Conservation (phyloP, 768 basidiomycete species). For the Pluteus cervinus region DNA sequence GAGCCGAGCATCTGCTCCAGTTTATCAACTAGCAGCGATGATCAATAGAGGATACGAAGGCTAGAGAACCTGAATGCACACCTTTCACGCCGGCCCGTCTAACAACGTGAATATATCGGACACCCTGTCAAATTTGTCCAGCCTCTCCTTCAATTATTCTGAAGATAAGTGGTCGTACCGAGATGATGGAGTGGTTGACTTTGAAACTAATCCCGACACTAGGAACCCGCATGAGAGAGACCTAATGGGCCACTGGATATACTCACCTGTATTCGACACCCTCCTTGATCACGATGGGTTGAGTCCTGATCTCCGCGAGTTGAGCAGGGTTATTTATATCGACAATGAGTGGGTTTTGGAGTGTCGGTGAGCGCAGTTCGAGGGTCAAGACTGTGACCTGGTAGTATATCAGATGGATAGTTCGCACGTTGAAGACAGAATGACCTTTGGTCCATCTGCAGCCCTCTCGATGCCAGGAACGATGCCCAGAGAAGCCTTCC, state of each 20-base stretch:
- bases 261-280: conserved; percentile 85
- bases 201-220: conserved; percentile 80
- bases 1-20: conserved; percentile 93
- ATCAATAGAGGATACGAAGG: conserved; percentile 5
- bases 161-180: conserved; percentile 36
- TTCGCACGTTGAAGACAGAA: neutral
- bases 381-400: conserved; percentile 72
- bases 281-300: conserved; percentile 75
- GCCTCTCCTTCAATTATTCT: neutral
- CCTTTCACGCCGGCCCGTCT: conserved; percentile 75
- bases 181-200: conserved; percentile 87
- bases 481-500: conserved; percentile 94
- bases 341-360: too few relatives aligned
- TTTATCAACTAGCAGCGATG: conserved; percentile 65
- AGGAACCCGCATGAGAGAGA: conserved; percentile 7
- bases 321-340: too few relatives aligned
- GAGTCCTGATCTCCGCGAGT: conserved; percentile 61
- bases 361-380: conserved; percentile 72
- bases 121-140: conserved; percentile 40
- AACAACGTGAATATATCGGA: conserved; percentile 85
- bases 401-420: conserved; percentile 14
- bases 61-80: conserved; percentile 19
- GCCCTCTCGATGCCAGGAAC: conserved; percentile 39
- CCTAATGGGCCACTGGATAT: neutral
- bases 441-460: conserved; percentile 61